A percentile compares a stretch with the other conserved stretches of the same genome.
phyloP scores from a whole-genome alignment of 73 alveolate species.

The Paramecium pentaurelia region DNA sequence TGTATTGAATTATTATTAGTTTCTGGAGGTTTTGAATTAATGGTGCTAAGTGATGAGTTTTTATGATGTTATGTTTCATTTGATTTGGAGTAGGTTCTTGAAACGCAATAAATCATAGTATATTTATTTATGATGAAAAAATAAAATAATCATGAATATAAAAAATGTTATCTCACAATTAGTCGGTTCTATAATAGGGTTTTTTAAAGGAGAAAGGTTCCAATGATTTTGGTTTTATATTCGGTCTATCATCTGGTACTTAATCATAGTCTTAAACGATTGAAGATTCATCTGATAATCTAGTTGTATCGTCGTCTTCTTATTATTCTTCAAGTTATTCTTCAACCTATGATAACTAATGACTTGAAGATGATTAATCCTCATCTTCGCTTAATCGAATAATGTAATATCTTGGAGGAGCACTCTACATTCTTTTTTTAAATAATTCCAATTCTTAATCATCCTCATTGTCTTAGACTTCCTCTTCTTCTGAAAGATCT shows the following conservation, averaged over 20 bases:
- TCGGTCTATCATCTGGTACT: slow-evolving; percentile 6
- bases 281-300: not conserved
- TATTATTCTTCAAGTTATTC: not conserved
- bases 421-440: slow-evolving; percentile 6
- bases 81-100: not conserved
- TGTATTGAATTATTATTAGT: not conserved
- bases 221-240: not conserved
- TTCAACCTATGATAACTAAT: not conserved
- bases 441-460: not conserved
- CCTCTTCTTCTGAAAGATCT: not conserved
- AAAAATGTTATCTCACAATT: not conserved
- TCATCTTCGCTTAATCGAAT: not conserved
- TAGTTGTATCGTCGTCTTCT: not conserved
- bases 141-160: not conserved
- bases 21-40: not conserved
- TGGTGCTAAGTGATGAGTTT: not conserved
- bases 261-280: not conserved
- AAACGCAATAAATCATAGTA: not conserved
- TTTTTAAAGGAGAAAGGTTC: not conserved
- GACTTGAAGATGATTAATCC: not conserved
- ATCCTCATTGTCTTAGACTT: not conserved
- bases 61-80: not conserved
- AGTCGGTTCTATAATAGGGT: not conserved
- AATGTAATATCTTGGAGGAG: not conserved
- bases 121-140: not conserved